Percentiles rank a stretch among this genome's conserved stretches.
Conservation (phyloP, 306 rosid species). For the Trifolium subterraneum region DNA sequence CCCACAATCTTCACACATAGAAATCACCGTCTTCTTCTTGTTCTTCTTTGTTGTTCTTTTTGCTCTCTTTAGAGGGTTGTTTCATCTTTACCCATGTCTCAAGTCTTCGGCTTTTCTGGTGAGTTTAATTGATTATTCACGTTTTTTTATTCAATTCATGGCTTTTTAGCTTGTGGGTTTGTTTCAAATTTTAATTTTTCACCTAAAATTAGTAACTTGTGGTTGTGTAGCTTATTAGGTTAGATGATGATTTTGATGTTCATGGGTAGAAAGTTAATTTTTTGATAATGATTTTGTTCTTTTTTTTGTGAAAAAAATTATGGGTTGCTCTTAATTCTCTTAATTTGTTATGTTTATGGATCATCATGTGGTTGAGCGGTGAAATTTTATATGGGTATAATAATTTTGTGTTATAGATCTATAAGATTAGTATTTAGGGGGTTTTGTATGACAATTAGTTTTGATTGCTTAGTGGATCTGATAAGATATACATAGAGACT, state of each 20-base stretch:
- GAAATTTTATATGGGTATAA: background rate
- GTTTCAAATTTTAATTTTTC: background rate
- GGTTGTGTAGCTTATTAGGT: constrained; percentile 37
- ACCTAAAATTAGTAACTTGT: constrained; percentile 1
- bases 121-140: constrained; percentile 9
- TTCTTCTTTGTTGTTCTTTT: constrained; percentile 56
- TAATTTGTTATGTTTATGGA: constrained; percentile 29
- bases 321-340: constrained; percentile 6
- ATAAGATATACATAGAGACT: constrained; percentile 8
- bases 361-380: constrained; percentile 4
- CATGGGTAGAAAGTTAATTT: background rate
- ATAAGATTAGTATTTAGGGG: constrained; percentile 3
- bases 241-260: constrained; percentile 18
- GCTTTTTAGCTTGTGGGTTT: constrained; percentile 6
- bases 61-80: constrained; percentile 72
- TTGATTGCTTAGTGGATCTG: constrained; percentile 35
- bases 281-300: background rate
- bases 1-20: constrained; percentile 30
- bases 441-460: background rate
- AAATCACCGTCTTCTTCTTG: constrained; percentile 38
- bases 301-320: background rate
- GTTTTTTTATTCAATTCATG: constrained; percentile 5
- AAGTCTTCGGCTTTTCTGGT: constrained; percentile 82
- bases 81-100: constrained; percentile 73
- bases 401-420: background rate